Evolutionary conservation across 495 filamentous ascomycete species (phyloP).

Genomic region (Penicillium herquei): DNA sequence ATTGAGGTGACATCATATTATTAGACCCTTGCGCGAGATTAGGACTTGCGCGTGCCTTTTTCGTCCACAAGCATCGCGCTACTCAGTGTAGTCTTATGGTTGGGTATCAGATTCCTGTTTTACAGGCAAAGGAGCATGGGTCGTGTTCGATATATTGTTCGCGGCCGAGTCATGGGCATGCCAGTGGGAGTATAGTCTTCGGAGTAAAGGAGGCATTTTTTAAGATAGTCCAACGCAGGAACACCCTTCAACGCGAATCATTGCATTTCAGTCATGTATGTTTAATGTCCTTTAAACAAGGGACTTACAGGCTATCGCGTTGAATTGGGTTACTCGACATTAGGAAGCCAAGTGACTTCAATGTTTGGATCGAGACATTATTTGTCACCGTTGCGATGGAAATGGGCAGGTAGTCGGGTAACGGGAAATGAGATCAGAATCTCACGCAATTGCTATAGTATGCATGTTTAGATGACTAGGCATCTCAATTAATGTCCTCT

Average conservation of each 20-base stretch:
- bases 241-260: background rate
- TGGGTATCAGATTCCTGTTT: background rate
- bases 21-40: constrained; percentile 14
- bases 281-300: background rate
- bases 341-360: too few species aligned
- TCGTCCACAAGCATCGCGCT: constrained; percentile 13
- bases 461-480: too few species aligned
- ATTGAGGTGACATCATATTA: constrained; percentile 19
- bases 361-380: too few species aligned
- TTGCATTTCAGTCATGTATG: background rate
- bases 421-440: too few species aligned
- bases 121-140: background rate
- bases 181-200: background rate
- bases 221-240: background rate
- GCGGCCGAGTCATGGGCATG: too few species aligned
- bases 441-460: too few species aligned
- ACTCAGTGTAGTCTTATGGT: constrained; percentile 13
- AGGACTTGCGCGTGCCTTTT: constrained; percentile 12
- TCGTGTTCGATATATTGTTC: constrained; percentile 19
- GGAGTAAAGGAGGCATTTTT: background rate
- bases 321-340: too few species aligned
- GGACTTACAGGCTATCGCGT: too few species aligned
- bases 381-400: too few species aligned
- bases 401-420: too few species aligned
- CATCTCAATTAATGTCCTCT: too few species aligned